These are phyloP conservation scores for Boletus mariae DNA, from an alignment of 1,284 basidiomycete genomes.

Conservation along the genomic window DNA sequence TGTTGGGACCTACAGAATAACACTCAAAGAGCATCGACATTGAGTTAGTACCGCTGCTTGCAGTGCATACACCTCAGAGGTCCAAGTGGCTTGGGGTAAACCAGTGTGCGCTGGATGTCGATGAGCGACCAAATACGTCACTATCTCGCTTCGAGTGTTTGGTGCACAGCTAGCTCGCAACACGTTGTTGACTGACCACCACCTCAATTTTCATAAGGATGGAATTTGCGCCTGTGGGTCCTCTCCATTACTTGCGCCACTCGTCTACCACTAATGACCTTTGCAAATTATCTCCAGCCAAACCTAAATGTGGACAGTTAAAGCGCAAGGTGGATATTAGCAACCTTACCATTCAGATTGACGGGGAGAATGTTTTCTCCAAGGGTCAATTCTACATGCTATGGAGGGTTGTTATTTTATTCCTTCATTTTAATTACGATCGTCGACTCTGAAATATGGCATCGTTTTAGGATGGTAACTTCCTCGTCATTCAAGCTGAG, in stretches of 20 bases:
- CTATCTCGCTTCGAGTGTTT: not conserved
- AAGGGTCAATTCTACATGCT: conserved; percentile 27
- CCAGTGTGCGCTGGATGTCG: too few relatives aligned
- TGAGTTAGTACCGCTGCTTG: too few relatives aligned
- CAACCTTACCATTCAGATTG: conserved; percentile 21
- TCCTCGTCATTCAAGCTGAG: too few relatives aligned
- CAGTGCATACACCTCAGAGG: not conserved
- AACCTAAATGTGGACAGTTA: conserved; percentile 20
- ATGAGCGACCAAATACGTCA: not conserved
- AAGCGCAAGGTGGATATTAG: conserved; percentile 27
- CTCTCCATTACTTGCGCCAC: conserved; percentile 3
- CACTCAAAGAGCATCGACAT: too few relatives aligned
- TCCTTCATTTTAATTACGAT: not conserved
- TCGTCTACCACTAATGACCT: conserved; percentile 1
- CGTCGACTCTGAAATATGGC: too few relatives aligned
- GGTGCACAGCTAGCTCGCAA: conserved; percentile 10
- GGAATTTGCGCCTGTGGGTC: conserved; percentile 33
- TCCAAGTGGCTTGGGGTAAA: too few relatives aligned
- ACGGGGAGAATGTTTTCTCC: conserved; percentile 1
- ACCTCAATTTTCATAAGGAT: conserved; percentile 9
- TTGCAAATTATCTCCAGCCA: conserved; percentile 7
- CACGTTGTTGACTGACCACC: conserved; percentile 21
- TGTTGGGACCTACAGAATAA: too few relatives aligned
- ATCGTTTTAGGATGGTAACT: too few relatives aligned
- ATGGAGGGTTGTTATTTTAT: conserved; percentile 25